Evolutionary conservation across 2,329 filamentous ascomycete species (phyloP), one percentile per base, ranked within the genome.

Genomic region (Neopestalotiopsis clavispora): DNA sequence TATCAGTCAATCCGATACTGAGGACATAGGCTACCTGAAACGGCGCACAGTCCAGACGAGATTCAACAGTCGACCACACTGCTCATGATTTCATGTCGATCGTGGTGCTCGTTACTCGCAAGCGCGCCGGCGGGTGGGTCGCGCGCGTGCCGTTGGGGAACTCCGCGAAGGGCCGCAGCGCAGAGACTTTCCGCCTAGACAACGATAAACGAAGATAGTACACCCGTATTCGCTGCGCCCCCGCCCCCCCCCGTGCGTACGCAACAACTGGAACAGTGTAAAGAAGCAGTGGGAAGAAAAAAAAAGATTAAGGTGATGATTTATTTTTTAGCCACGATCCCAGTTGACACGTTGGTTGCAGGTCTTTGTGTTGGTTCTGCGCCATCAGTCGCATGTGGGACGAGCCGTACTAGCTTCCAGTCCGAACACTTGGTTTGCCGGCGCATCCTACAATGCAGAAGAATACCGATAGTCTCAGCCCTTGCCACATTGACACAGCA

Each of bases 81-180:
- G 59, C 34, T 69, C 64, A 69, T 71, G 71, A 69, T 71, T 72
- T 72, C 64, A 60, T 71, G 63, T 66, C 69, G 73, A 74, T 76
- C 75, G 72, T 72, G 74, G 68, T 71, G 20, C 59, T 57, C 30
- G 56, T 69, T 56, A 38, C 66, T 59, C 49, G 23, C 42, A 64
- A 60, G 38, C 68, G 73, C 69, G 68, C 65, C 67, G 71, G 68
- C 38, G 69, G 71, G 45, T 52, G 45, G 69, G 75, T 75, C 74
- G 75, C 73, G 74, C 76, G 71, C 71, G 59, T 66, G 71, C 75
- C 76, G 76, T 78, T 78, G 76, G 76, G 76, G 76, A 78, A 77
- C 75, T 78, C 76, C 76, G 76, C 72, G 72, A 67, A 66, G 72
- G 72, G 70, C 72, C 75, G 73, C 72, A 72, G 68, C 69, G 70